Evolutionary conservation across 2,329 filamentous ascomycete species (phyloP).

Genomic region (Exophiala aquamarina): DNA sequence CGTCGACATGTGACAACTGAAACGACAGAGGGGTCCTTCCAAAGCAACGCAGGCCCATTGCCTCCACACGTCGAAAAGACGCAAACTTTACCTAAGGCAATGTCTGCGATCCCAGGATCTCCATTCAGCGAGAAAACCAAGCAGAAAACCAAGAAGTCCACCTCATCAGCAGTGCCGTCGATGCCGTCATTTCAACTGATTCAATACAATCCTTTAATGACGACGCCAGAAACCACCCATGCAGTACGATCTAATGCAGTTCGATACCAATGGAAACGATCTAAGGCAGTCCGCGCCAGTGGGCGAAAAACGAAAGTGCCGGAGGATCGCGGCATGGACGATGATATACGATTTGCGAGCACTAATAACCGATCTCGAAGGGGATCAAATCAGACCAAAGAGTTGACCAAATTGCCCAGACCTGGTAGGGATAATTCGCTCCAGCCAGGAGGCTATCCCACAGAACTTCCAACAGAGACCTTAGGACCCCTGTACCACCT

Average conservation of each 20-base stretch:
- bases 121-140: background rate
- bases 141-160: background rate
- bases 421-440: background rate
- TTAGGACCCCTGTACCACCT: background rate
- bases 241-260: background rate
- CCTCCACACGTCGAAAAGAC: too few species aligned
- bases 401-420: background rate
- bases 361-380: background rate
- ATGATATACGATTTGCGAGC: too few species aligned
- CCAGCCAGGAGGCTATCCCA: background rate
- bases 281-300: background rate
- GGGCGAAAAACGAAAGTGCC: background rate
- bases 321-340: too few species aligned
- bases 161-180: background rate
- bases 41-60: background rate
- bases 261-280: slow-evolving; percentile 1
- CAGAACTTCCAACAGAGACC: background rate
- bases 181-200: background rate
- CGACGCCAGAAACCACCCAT: background rate
- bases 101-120: background rate
- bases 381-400: background rate
- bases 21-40: background rate
- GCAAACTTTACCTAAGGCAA: background rate
- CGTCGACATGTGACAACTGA: background rate
- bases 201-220: background rate